phyloP scores from a whole-genome alignment of 108 stramenopile species.

The Cyclotella kingstonii region DNA sequence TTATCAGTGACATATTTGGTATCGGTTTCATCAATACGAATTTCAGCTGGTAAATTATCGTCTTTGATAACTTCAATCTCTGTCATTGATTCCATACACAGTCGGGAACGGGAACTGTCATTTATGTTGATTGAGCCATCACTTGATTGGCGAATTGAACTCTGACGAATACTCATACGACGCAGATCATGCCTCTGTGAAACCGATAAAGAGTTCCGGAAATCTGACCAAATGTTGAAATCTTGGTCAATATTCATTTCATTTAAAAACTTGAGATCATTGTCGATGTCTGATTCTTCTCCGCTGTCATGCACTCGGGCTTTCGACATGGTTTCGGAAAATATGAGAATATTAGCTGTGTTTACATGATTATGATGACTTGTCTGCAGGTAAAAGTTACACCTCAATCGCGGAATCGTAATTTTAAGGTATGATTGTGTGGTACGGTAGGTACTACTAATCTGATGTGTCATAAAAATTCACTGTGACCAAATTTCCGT shows the following conservation, averaged over 20 bases:
- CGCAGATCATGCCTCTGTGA: constrained; percentile 2
- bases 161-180: constrained; percentile 1
- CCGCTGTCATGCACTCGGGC: neutral
- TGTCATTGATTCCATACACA: neutral
- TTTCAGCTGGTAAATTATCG: too few relatives aligned
- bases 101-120: neutral
- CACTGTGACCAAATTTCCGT: too few relatives aligned
- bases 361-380: too few relatives aligned
- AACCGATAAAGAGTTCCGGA: constrained; percentile 14
- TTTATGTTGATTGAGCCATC: neutral
- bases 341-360: too few relatives aligned
- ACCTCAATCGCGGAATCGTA: too few relatives aligned
- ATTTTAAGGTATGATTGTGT: too few relatives aligned
- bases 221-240: constrained; percentile 29
- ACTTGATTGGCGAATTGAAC: neutral
- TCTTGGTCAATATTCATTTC: constrained; percentile 41
- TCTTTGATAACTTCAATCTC: too few relatives aligned
- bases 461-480: too few relatives aligned
- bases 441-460: too few relatives aligned
- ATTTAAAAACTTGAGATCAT: constrained; percentile 23
- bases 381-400: too few relatives aligned
- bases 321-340: constrained; percentile 7
- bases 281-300: constrained; percentile 4
- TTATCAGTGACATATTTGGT: neutral
- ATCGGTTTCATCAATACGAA: too few relatives aligned